Evolutionary conservation across 2,329 filamentous ascomycete genomes (phyloP).

Genomic region (Rhinocladiella similis): DNA sequence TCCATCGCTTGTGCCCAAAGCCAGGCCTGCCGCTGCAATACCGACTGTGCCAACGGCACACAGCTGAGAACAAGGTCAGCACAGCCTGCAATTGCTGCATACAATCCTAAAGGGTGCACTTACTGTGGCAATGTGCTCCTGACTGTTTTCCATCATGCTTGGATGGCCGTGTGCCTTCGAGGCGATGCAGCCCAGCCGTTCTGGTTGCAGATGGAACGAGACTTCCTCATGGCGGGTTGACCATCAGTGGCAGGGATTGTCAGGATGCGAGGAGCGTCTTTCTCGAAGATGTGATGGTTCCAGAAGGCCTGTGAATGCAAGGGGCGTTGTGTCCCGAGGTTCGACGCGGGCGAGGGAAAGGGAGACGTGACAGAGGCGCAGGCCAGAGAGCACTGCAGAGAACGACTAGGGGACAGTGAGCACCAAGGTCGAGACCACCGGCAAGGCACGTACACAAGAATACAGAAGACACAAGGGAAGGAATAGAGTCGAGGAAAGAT

Average conservation of each 20-base stretch:
- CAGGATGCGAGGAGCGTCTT: constrained; percentile 33
- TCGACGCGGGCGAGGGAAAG: constrained; percentile 17
- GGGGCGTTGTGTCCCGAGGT: constrained; percentile 29
- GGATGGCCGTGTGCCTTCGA: constrained; percentile 17
- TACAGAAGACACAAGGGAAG: constrained; percentile 10
- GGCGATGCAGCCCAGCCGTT: constrained; percentile 22
- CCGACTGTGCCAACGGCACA: constrained; percentile 65
- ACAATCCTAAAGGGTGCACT: not conserved
- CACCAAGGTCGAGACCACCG: not conserved
- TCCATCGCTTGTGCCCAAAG: constrained; percentile 53
- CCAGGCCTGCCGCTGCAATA: constrained; percentile 59
- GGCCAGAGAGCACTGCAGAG: not conserved
- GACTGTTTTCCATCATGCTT: constrained; percentile 24
- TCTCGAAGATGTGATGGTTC: constrained; percentile 34
- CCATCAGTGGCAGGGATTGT: constrained; percentile 41
- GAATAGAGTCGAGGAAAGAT: constrained; percentile 2
- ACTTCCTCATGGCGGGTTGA: constrained; percentile 40
- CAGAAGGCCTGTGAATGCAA: constrained; percentile 30
- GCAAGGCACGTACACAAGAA: constrained; percentile 3
- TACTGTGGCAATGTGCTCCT: constrained; percentile 29
- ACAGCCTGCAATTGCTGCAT: not conserved
- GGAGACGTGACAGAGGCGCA: constrained; percentile 13
- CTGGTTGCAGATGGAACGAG: constrained; percentile 14
- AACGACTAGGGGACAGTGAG: not conserved
- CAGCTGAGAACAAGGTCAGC: constrained; percentile 46